Base-by-base conservation (phyloP, 2,329 filamentous ascomycete genomes). In the Colletotrichum sublineola region DNA sequence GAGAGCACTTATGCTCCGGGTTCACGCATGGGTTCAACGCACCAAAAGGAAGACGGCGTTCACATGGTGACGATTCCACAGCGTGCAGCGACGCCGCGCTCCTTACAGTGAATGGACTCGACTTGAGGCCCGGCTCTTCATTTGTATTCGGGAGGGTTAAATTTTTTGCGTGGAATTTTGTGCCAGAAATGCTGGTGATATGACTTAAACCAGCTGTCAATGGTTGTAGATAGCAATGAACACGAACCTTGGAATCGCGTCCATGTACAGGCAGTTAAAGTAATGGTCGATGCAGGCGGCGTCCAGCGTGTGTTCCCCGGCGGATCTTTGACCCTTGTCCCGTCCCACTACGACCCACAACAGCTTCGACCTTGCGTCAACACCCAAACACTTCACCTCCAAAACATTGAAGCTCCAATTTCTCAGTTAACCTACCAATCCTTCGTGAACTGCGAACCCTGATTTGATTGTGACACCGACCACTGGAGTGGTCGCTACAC, bases 21-120 rank as follows among this genome's bases (percentile, higher is more conserved):
- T 40, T 74, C 73, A 15, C 69, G 73, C 15, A n/a, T 74, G 33
- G 70, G 67, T 58, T 74, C 73, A 44, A 66, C 73, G 55, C 65
- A 73, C 56, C 73, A 66, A 29, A 73, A 69, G 56, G 73, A 69
- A 38, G 70, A 74, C n/a, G 73, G 70, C n/a, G 57, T 74, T 48
- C 50, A 63, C 20, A 68, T 73, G 70, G 69, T 74, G 44, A 63
- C 71, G 38, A 73, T 74, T 29, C 71, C 72, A 52, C 70, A 73
- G 66, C 73, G 73, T 29, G 66, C 65, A 6, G 62, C 66, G 29
- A 74, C 73, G 42, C 70, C 70, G 50, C 65, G 33, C 46, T 74
- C 73, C 8, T 29, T 70, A 29, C 65, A 73, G 31, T 74, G 40
- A 73, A 55, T 53, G 24, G 33, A 64, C 18, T 46, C 40, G 29